These are phyloP conservation scores for Pseudocercospora vitis DNA, from an alignment of 2,329 filamentous ascomycete species.

Conservation along the genomic window DNA sequence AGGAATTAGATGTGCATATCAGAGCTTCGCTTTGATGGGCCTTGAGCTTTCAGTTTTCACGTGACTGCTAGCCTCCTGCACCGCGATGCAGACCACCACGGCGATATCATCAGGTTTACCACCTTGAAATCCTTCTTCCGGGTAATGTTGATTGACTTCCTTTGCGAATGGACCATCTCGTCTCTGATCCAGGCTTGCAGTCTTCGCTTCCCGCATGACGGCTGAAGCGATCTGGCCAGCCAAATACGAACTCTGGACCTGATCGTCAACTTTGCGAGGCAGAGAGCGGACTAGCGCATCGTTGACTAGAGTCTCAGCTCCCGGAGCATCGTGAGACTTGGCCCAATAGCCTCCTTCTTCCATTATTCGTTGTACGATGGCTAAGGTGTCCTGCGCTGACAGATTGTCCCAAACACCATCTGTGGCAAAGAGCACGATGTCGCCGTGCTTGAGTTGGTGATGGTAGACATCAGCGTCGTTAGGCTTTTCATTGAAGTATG, in stretches of 20 bases:
- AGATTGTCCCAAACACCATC: constrained; percentile 97
- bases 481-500: constrained; percentile 72
- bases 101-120: constrained; percentile 97
- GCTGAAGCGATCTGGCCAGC: constrained; percentile 77
- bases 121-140: constrained; percentile 81
- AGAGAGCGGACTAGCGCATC: constrained; percentile 27
- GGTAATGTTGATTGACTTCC: constrained; percentile 85
- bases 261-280: constrained; percentile 25
- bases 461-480: constrained; percentile 78
- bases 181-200: constrained; percentile 76
- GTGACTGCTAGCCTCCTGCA: constrained; percentile 55
- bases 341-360: constrained; percentile 47
- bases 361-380: constrained; percentile 71
- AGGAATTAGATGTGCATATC: too few relatives aligned
- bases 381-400: constrained; percentile 83
- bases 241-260: constrained; percentile 55
- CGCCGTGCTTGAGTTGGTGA: constrained; percentile 78
- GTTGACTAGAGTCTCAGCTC: constrained; percentile 37
- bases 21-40: constrained; percentile 37
- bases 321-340: constrained; percentile 29
- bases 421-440: constrained; percentile 89
- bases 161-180: constrained; percentile 91
- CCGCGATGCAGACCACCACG: constrained; percentile 75
- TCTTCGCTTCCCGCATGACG: constrained; percentile 79
- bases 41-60: constrained; percentile 21